phyloP scores from a whole-genome alignment of 2,329 filamentous ascomycete genomes.

The Pseudogymnoascus sp. region DNA sequence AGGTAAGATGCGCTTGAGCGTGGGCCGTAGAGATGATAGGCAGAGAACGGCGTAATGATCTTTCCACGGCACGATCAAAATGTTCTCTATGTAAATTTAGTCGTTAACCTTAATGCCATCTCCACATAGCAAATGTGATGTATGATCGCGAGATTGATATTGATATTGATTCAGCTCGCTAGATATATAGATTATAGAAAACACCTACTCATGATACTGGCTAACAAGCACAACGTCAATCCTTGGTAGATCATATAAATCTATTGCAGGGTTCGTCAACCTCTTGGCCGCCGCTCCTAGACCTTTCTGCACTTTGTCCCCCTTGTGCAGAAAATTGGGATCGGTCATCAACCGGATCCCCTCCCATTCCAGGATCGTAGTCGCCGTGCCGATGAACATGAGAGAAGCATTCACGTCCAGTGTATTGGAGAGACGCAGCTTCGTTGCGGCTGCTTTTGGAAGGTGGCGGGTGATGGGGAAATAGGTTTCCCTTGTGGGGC shows the following conservation, averaged over 20 bases:
- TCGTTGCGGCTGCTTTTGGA: not conserved
- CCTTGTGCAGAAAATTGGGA: slow-evolving; percentile 59
- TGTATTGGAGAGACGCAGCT: not conserved
- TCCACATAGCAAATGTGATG: not conserved
- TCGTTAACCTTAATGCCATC: not conserved
- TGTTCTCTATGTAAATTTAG: slow-evolving; percentile 34
- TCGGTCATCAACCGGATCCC: slow-evolving; percentile 49
- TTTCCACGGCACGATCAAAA: slow-evolving; percentile 47
- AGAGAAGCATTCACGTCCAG: slow-evolving; percentile 37
- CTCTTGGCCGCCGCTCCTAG: slow-evolving; percentile 52
- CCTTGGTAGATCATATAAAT: slow-evolving; percentile 50
- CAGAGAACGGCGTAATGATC: slow-evolving; percentile 43
- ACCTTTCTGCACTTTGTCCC: slow-evolving; percentile 60
- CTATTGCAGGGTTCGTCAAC: slow-evolving; percentile 51
- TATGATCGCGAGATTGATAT: no score
- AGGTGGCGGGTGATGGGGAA: no score
- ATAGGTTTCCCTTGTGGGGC: no score
- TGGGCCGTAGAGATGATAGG: slow-evolving; percentile 59
- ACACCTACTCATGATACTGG: slow-evolving; percentile 51
- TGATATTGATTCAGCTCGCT: no score
- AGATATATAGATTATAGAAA: no score
- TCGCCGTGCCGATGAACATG: slow-evolving; percentile 51
- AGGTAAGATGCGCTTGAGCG: slow-evolving; percentile 45
- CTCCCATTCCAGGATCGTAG: slow-evolving; percentile 48
- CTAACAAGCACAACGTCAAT: slow-evolving; percentile 55